phyloP scores from a whole-genome alignment of 129 eudicot genomes.

The Helichrysum umbraculigerum region DNA sequence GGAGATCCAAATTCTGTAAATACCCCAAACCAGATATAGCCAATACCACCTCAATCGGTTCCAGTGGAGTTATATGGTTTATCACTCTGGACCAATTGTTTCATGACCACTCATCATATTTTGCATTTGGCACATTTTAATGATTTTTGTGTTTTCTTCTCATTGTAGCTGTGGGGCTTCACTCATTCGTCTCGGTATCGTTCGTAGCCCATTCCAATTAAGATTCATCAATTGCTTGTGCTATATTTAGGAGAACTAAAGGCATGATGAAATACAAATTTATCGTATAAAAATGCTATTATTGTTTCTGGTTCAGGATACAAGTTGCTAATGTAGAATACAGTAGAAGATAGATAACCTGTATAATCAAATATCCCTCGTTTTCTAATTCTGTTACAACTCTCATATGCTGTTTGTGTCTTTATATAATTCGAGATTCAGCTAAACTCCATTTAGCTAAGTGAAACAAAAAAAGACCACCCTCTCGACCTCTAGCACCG shows the following conservation, averaged over 20 bases:
- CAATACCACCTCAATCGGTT: too few relatives aligned
- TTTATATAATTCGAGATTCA: neutral
- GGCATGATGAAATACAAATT: neutral
- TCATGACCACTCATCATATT: neutral
- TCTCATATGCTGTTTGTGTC: neutral
- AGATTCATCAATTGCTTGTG: neutral
- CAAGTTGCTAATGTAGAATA: neutral
- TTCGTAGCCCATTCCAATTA: slow-evolving; percentile 21
- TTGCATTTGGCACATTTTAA: neutral
- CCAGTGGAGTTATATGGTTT: too few relatives aligned
- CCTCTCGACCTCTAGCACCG: slow-evolving; percentile 27
- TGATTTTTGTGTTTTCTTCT: neutral
- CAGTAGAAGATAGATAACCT: neutral
- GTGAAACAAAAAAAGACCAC: neutral
- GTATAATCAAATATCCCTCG: neutral
- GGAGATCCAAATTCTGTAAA: too few relatives aligned
- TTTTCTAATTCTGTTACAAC: slow-evolving; percentile 1
- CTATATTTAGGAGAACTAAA: neutral
- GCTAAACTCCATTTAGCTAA: neutral
- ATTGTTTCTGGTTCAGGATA: neutral
- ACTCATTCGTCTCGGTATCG: slow-evolving; percentile 64
- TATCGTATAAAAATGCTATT: neutral
- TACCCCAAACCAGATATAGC: too few relatives aligned
- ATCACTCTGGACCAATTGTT: too few relatives aligned
- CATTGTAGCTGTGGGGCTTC: slow-evolving; percentile 80